Evolutionary conservation across 257 asterid species (phyloP).

Genomic region (Cinchona pubescens): DNA sequence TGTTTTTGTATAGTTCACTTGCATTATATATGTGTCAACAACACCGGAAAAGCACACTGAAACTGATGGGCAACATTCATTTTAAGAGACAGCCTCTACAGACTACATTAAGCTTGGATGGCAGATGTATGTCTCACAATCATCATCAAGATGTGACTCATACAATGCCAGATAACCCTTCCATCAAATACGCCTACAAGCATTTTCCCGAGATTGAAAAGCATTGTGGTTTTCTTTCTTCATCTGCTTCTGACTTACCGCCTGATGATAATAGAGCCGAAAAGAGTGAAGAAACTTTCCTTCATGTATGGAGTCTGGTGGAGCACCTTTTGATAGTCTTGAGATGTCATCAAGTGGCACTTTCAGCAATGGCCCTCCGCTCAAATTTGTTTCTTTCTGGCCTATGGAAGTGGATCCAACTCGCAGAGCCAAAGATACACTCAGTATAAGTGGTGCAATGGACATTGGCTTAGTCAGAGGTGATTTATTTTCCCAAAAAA

Average conservation of each 20-base stretch:
- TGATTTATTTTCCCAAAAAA: neutral
- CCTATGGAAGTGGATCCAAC: constrained; percentile 18
- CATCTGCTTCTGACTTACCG: constrained; percentile 18
- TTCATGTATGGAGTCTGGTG: too few species aligned
- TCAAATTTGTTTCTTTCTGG: constrained; percentile 26
- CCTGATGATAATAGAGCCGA: constrained; percentile 25
- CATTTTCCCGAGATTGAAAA: constrained; percentile 19
- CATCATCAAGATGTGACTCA: neutral
- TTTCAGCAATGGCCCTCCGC: constrained; percentile 12
- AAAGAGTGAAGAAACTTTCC: constrained; percentile 20
- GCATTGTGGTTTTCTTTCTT: constrained; percentile 14
- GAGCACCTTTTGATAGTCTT: too few species aligned
- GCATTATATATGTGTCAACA: too few species aligned
- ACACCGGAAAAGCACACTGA: too few species aligned
- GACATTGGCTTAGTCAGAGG: too few species aligned
- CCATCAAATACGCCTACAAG: constrained; percentile 9
- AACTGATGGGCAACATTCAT: constrained; percentile 14
- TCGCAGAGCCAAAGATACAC: constrained; percentile 18
- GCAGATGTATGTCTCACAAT: constrained; percentile 14
- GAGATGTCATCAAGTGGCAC: too few species aligned
- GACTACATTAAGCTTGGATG: neutral
- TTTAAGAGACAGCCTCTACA: neutral
- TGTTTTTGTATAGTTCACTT: too few species aligned
- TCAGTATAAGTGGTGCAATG: too few species aligned
- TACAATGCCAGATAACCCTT: constrained; percentile 1